phyloP scores from a whole-genome alignment of 495 filamentous ascomycete species.

The Neurospora sp. region DNA sequence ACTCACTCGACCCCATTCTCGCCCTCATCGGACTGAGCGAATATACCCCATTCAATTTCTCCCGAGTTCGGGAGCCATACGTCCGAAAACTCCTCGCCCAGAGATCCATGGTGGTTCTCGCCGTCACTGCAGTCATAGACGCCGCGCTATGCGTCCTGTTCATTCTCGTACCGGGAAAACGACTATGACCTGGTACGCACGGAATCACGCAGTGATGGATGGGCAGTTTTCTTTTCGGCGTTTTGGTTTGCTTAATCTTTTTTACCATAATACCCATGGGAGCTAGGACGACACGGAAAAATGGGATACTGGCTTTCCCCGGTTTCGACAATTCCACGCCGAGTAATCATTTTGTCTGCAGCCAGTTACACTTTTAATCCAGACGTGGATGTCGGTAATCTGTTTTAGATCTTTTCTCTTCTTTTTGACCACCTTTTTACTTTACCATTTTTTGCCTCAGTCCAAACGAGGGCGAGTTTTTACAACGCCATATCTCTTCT shows the following conservation, averaged over 20 bases:
- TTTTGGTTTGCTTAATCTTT: not conserved
- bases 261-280: not conserved
- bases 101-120: conserved; percentile 66
- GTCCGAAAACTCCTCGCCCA: conserved; percentile 73
- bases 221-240: not conserved
- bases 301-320: not conserved
- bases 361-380: not conserved
- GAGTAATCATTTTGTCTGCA: not conserved
- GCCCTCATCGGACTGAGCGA: conserved; percentile 85
- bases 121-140: conserved; percentile 62
- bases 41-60: conserved; percentile 88
- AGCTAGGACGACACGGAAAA: not conserved
- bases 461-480: not conserved
- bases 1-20: conserved; percentile 83
- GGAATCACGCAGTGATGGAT: not conserved
- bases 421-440: not conserved
- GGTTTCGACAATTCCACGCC: not conserved
- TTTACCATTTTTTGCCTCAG: not conserved
- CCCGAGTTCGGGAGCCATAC: conserved; percentile 76
- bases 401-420: not conserved
- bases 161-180: conserved; percentile 84
- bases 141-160: conserved; percentile 71
- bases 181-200: conserved; percentile 42
- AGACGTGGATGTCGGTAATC: not conserved
- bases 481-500: not conserved